A percentile compares a stretch with the other conserved stretches of the same genome.
phyloP scores from a whole-genome alignment of 331 rosid genomes.

The Stylosanthes scabra region DNA sequence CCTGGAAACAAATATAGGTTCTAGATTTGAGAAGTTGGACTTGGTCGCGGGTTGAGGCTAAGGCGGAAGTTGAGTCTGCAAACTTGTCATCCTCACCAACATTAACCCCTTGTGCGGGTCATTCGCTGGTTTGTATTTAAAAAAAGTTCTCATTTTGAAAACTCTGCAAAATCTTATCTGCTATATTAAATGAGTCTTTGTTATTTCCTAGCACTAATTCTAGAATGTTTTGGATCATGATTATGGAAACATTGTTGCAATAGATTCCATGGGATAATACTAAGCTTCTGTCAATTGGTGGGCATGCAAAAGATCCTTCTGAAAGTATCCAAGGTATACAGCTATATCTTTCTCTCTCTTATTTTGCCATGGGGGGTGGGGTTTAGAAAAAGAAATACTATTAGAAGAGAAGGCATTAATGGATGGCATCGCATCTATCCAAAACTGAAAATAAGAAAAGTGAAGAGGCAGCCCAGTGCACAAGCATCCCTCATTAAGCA shows the following conservation, averaged over 20 bases:
- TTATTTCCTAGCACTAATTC: slow-evolving; percentile 23
- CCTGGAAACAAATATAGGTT: slow-evolving; percentile 60
- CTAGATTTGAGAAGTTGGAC: slow-evolving; percentile 89
- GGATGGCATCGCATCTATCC: slow-evolving; percentile 18
- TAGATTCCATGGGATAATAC: slow-evolving; percentile 84
- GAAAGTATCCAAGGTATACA: slow-evolving; percentile 79
- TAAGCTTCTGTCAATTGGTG: slow-evolving; percentile 84
- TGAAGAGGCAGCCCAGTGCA: too few relatives aligned
- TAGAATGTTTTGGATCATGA: slow-evolving; percentile 29
- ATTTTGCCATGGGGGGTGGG: too few relatives aligned
- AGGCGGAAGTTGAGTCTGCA: slow-evolving; percentile 54
- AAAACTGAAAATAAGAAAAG: neutral
- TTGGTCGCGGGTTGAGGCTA: slow-evolving; percentile 84
- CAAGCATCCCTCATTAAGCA: too few relatives aligned
- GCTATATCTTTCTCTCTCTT: too few relatives aligned
- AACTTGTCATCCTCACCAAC: slow-evolving; percentile 57
- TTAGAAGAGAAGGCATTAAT: neutral
- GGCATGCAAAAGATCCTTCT: slow-evolving; percentile 83
- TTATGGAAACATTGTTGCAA: slow-evolving; percentile 27
- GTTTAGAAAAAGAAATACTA: too few relatives aligned
- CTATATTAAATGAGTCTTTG: slow-evolving; percentile 17
- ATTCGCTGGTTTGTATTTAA: slow-evolving; percentile 79
- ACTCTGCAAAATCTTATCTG: neutral
- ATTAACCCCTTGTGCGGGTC: slow-evolving; percentile 87
- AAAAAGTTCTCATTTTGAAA: slow-evolving; percentile 9